Conservation (phyloP, 306 rosid species). For the Geum urbanum region DNA sequence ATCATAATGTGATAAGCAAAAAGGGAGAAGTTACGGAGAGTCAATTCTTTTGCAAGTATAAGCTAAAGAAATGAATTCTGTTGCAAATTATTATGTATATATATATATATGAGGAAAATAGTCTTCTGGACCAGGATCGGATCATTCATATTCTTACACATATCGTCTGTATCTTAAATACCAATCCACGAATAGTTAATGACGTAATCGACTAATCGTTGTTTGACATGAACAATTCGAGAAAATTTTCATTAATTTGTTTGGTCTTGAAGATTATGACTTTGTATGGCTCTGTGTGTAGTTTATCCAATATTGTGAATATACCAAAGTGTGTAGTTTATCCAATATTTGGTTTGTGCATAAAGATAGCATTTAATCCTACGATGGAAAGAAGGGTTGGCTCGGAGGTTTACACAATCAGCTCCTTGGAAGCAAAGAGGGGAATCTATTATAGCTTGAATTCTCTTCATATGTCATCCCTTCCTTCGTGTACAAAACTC, state of each 20-base stretch:
- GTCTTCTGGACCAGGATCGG: too few species aligned
- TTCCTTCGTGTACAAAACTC: slow-evolving; percentile 43
- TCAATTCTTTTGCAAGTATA: background rate
- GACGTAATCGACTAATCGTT: too few species aligned
- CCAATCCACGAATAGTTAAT: too few species aligned
- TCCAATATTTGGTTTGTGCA: background rate
- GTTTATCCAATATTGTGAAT: background rate
- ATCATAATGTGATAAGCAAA: background rate
- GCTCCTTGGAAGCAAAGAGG: slow-evolving; percentile 44
- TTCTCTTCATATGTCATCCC: slow-evolving; percentile 37
- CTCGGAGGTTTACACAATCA: slow-evolving; percentile 12
- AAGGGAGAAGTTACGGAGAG: background rate
- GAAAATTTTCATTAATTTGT: too few species aligned
- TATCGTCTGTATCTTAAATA: too few species aligned
- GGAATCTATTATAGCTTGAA: slow-evolving; percentile 50
- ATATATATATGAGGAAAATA: too few species aligned
- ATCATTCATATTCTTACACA: too few species aligned
- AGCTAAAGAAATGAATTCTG: background rate
- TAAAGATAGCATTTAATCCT: background rate
- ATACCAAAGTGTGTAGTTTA: too few species aligned
- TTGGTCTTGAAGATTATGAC: too few species aligned
- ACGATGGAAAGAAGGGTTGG: slow-evolving; percentile 1
- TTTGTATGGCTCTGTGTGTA: background rate
- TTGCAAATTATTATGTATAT: too few species aligned
- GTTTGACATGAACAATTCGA: too few species aligned